A percentile compares a stretch with the other conserved stretches of the same genome.
Evolutionary conservation across 352 stramenopile species (phyloP).

Genomic region (Phytophthora gonapodyides): DNA sequence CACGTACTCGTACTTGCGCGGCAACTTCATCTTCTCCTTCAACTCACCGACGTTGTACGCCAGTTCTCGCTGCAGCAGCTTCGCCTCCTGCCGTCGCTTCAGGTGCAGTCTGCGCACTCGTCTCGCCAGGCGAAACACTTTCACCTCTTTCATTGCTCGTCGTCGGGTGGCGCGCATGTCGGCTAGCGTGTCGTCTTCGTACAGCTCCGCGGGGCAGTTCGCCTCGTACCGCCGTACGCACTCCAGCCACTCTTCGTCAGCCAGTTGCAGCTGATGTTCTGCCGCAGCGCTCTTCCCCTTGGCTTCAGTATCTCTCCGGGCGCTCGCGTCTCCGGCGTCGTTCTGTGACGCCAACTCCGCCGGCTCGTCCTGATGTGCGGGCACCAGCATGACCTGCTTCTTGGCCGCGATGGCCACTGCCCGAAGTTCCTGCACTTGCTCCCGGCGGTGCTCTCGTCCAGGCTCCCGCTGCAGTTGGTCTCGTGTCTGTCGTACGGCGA

Average conservation of each 20-base stretch:
- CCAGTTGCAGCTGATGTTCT: not conserved
- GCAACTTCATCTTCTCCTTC: not conserved
- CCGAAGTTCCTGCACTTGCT: too few relatives aligned
- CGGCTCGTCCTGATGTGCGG: too few relatives aligned
- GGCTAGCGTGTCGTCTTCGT: not conserved
- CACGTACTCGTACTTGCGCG: constrained; percentile 6
- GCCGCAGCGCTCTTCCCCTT: too few relatives aligned
- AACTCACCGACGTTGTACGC: too few relatives aligned
- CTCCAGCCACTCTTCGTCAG: not conserved
- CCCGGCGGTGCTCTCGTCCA: too few relatives aligned
- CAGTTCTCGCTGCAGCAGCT: too few relatives aligned
- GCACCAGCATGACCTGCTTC: too few relatives aligned
- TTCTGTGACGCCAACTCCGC: too few relatives aligned
- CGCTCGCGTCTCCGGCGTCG: too few relatives aligned
- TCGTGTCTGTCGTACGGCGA: not conserved
- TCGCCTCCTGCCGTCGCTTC: not conserved
- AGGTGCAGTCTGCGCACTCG: not conserved
- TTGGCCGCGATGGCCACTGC: too few relatives aligned
- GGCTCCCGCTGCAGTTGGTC: too few relatives aligned
- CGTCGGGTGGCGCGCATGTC: not conserved
- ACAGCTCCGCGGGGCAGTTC: not conserved
- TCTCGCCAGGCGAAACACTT: not conserved
- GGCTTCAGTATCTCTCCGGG: too few relatives aligned
- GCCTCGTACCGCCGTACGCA: not conserved
- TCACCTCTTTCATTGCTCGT: not conserved